Conservation (phyloP, 2,329 filamentous ascomycete genomes). For the Neospermospora avenae region DNA sequence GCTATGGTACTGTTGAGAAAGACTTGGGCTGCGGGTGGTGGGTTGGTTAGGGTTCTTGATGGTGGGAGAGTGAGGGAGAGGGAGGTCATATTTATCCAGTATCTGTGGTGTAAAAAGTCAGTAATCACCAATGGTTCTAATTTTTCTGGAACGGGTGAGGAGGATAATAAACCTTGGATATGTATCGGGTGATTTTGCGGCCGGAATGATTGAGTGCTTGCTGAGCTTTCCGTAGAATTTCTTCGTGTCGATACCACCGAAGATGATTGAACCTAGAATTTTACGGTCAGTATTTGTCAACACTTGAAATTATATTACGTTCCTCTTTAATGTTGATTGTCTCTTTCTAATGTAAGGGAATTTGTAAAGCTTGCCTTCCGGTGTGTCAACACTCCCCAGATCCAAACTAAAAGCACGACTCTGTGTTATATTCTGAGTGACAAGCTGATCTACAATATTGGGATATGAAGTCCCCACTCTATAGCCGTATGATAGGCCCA, state of each 20-base stretch:
- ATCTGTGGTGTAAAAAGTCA: not conserved
- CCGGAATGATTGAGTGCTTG: constrained; percentile 19
- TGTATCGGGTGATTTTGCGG: constrained; percentile 9
- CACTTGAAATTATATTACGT: not conserved
- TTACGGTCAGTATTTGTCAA: not conserved
- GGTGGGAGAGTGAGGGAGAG: constrained; percentile 12
- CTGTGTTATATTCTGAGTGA: constrained; percentile 12
- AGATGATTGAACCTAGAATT: constrained; percentile 21
- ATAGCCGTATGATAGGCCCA: constrained; percentile 16
- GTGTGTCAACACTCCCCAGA: constrained; percentile 15
- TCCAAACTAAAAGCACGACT: constrained; percentile 23
- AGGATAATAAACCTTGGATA: not conserved
- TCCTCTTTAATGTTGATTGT: not conserved
- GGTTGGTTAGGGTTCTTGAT: not conserved
- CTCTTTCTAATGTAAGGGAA: not conserved
- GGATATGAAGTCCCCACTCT: constrained; percentile 15
- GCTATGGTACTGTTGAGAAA: not conserved
- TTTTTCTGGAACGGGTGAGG: not conserved
- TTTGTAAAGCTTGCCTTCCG: constrained; percentile 8
- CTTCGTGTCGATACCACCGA: constrained; percentile 24
- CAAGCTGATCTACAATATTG: constrained; percentile 21
- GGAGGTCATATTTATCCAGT: constrained; percentile 25
- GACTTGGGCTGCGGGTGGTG: not conserved
- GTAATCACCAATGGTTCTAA: not conserved
- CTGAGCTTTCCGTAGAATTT: constrained; percentile 21